Conservation (phyloP, 345 rosid genomes). For the Linum usitatissimum region DNA sequence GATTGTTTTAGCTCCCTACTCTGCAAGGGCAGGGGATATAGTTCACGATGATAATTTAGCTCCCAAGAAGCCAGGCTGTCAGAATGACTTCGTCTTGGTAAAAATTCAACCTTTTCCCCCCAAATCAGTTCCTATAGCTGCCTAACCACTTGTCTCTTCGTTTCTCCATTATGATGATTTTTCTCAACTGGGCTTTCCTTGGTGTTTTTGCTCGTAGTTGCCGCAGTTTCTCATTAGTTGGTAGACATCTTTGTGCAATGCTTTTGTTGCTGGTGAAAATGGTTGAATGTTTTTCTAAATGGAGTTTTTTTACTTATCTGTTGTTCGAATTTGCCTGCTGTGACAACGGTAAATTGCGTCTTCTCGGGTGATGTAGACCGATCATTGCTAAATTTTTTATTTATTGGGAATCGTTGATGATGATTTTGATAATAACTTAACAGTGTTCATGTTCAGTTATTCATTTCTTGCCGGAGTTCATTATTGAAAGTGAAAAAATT, state of each 20-base stretch:
- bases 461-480: no score
- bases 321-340: background rate
- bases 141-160: slow-evolving; percentile 13
- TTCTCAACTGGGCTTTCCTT: slow-evolving; percentile 24
- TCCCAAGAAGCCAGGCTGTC: slow-evolving; percentile 36
- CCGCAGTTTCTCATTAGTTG: no score
- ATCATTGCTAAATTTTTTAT: no score
- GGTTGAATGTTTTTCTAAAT: background rate
- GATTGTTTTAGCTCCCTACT: background rate
- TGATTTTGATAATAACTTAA: background rate
- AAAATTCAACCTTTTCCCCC: slow-evolving; percentile 7
- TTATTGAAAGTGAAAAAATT: background rate
- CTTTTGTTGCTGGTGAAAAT: slow-evolving; percentile 3
- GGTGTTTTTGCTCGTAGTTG: slow-evolving; percentile 13
- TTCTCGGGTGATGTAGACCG: slow-evolving; percentile 8
- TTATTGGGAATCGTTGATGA: background rate
- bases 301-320: background rate
- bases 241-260: no score
- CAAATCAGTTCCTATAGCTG: slow-evolving; percentile 1
- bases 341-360: no score
- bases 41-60: background rate
- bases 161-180: slow-evolving; percentile 12
- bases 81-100: slow-evolving; percentile 95
- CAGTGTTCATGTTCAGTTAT: no score
- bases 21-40: background rate